These are phyloP conservation scores for Rhizophora mangle DNA, from an alignment of 345 rosid genomes.

Conservation along the genomic window DNA sequence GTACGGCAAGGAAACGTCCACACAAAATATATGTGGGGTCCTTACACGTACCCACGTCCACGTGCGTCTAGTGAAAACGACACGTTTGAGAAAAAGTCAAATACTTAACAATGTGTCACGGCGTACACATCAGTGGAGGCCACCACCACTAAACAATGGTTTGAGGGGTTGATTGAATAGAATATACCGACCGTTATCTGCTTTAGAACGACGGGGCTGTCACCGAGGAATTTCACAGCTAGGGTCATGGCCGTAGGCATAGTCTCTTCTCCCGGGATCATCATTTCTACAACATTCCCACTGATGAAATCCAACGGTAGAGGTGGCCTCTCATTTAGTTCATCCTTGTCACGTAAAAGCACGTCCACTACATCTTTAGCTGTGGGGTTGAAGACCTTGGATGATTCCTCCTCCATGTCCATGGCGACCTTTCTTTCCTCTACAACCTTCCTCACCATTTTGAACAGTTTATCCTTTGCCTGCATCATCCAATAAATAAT, in stretches of 20 bases:
- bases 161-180: background rate
- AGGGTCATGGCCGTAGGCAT: conserved; percentile 84
- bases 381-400: background rate
- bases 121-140: background rate
- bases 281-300: conserved; percentile 82
- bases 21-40: background rate
- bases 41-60: conserved; percentile 31
- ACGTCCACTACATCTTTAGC: conserved; percentile 62
- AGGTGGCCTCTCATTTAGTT: conserved; percentile 48
- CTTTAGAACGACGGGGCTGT: conserved; percentile 56
- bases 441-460: conserved; percentile 61
- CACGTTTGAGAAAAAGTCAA: conserved; percentile 36
- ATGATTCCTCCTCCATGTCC: conserved; percentile 22
- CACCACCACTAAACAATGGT: background rate
- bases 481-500: conserved; percentile 29
- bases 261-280: conserved; percentile 96
- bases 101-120: conserved; percentile 1
- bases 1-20: conserved; percentile 35
- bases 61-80: conserved; percentile 46
- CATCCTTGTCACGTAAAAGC: conserved; percentile 48
- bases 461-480: conserved; percentile 70
- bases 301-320: conserved; percentile 68
- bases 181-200: conserved; percentile 54
- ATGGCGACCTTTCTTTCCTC: conserved; percentile 45
- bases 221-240: conserved; percentile 77